These are phyloP conservation scores for Mycena belliarum DNA, from an alignment of 768 basidiomycete genomes.

Conservation along the genomic window DNA sequence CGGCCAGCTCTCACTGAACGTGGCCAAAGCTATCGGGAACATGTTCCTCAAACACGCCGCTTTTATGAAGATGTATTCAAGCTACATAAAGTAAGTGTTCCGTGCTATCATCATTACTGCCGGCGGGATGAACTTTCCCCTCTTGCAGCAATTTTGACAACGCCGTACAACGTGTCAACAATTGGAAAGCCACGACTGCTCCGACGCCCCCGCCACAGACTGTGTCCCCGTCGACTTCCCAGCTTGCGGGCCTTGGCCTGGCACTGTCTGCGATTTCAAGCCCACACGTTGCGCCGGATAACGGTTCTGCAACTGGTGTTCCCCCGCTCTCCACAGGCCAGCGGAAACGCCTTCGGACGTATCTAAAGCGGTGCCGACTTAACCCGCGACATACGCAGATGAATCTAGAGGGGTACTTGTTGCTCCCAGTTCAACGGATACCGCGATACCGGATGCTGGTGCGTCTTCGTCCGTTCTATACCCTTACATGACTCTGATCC, in stretches of 20 bases:
- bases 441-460: slow-evolving; percentile 95
- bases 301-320: slow-evolving; percentile 41
- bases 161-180: slow-evolving; percentile 82
- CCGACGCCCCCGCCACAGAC: slow-evolving; percentile 43
- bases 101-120: slow-evolving; percentile 5
- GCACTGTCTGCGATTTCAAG: slow-evolving; percentile 53
- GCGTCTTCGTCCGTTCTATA: slow-evolving; percentile 29
- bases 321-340: slow-evolving; percentile 75
- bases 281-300: slow-evolving; percentile 42
- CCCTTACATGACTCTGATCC: slow-evolving; percentile 7
- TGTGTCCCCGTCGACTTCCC: slow-evolving; percentile 60
- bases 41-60: slow-evolving; percentile 94
- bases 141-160: slow-evolving; percentile 86
- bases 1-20: slow-evolving; percentile 70
- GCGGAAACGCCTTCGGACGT: slow-evolving; percentile 83
- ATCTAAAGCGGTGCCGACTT: slow-evolving; percentile 86
- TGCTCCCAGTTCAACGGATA: slow-evolving; percentile 94
- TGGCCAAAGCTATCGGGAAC: slow-evolving; percentile 80
- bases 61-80: slow-evolving; percentile 98
- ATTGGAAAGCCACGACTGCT: slow-evolving; percentile 72
- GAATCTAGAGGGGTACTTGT: slow-evolving; percentile 89
- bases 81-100: slow-evolving; percentile 87
- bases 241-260: slow-evolving; percentile 63
- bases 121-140: slow-evolving; percentile 15
- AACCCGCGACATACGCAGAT: slow-evolving; percentile 92